Evolutionary conservation across 1,284 basidiomycete species (phyloP), one percentile per base, ranked within the genome.

Genomic region (Coriolopsis trogii): DNA sequence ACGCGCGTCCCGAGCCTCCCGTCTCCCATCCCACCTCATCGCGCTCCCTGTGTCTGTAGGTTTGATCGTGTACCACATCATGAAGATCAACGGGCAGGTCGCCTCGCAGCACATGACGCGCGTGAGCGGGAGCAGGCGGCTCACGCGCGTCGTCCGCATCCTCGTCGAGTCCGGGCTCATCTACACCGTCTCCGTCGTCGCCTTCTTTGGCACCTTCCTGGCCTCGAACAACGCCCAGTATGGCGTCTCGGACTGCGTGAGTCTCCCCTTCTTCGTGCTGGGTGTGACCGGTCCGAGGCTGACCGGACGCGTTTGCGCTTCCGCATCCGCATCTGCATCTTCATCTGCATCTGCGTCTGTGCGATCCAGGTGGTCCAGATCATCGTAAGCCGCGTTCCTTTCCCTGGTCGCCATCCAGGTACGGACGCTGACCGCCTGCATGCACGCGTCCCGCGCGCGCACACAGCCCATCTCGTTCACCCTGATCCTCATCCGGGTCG

Each of bases 11-110:
- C 9, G 13, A 31, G n/a, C n/a, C 10, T 18, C 38, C 18, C 3
- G 4, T 13, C 26, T 34, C 8, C 15, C 37, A 34, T n/a, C n/a
- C n/a, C n/a, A n/a, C n/a, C n/a, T n/a, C n/a, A n/a, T n/a, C n/a
- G n/a, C n/a, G n/a, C n/a, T n/a, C n/a, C n/a, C n/a, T n/a, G n/a
- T n/a, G 20, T 34, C 6, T 10, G 1, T 18, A 73, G 71, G 61
- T 12, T 48, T 73, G 23, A 73, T 76, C 30, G 69, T 74, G 2
- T 61, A 67, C 42, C 65, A 68, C 9, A 70, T 74, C 25, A 71
- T 71, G 69, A 62, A 49, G 6, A 64, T 53, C 31, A 30, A 49
- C 13, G 28, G 24, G 20, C 38, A 53, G 24, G n/a, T 34, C n/a
- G 33, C 33, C 3, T 16, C 33, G 7, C 33, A 34, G n/a, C 4